Conservation (phyloP, 2,329 filamentous ascomycete species). For the Ceratocystis ficicola region DNA sequence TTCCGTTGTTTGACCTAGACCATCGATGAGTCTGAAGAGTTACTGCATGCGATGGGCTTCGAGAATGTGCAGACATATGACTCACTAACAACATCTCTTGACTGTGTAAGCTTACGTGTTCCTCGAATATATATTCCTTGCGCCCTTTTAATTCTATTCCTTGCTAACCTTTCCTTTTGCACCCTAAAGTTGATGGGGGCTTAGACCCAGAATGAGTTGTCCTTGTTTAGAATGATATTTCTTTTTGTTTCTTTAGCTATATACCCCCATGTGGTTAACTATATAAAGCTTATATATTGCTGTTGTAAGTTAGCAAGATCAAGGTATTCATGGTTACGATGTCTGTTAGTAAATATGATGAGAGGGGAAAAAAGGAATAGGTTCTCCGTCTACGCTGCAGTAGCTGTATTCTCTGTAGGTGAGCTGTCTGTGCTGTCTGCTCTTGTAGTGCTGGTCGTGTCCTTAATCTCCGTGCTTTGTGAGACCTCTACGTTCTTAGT, state of each 20-base stretch:
- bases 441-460: neutral
- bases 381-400: neutral
- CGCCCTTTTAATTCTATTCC: neutral
- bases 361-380: neutral
- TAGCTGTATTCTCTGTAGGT: neutral
- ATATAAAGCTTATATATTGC: too few species aligned
- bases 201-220: neutral
- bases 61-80: neutral
- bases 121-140: neutral
- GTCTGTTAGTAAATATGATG: neutral
- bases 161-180: neutral
- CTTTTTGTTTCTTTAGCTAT: too few species aligned
- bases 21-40: neutral
- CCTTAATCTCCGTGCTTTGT: neutral
- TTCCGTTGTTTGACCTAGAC: neutral
- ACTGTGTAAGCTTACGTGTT: neutral
- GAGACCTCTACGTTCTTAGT: neutral
- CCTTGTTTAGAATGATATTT: too few species aligned
- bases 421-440: neutral
- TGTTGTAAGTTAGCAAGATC: too few species aligned
- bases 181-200: neutral
- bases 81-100: neutral
- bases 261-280: too few species aligned
- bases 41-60: slow-evolving; percentile 4
- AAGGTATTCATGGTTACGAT: too few species aligned